phyloP scores from a whole-genome alignment of 805 yeast genomes.

The Zygoascus ofunaensis region DNA sequence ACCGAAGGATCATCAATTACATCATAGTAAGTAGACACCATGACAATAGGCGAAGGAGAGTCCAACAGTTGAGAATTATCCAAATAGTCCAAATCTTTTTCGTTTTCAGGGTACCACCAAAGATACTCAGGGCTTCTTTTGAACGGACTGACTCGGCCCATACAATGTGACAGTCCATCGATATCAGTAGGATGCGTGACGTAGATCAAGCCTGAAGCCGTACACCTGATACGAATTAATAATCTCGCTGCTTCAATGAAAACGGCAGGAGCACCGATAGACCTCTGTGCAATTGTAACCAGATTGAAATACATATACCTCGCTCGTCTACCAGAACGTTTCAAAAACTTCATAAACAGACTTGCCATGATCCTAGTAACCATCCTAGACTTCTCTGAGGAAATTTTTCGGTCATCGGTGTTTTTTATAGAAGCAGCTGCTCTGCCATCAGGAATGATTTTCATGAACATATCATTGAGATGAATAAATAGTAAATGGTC shows the following conservation, averaged over 20 bases:
- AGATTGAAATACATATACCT: conserved; percentile 30
- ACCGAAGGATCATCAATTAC: neutral
- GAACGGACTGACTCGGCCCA: conserved; percentile 17
- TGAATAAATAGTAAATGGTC: conserved; percentile 8
- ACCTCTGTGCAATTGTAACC: conserved; percentile 16
- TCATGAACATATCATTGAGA: conserved; percentile 9
- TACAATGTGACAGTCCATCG: conserved; percentile 46
- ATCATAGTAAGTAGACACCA: conserved; percentile 4
- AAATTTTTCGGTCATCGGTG: neutral
- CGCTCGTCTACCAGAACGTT: conserved; percentile 30
- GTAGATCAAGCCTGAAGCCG: conserved; percentile 37
- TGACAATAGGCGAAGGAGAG: conserved; percentile 28
- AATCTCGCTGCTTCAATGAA: conserved; percentile 41
- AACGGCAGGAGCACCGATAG: conserved; percentile 16
- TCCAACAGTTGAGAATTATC: conserved; percentile 35
- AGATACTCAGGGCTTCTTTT: conserved; percentile 19
- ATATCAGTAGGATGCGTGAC: conserved; percentile 49
- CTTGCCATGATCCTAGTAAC: conserved; percentile 21
- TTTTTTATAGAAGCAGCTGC: neutral
- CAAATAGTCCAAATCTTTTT: conserved; percentile 45
- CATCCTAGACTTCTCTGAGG: conserved; percentile 9
- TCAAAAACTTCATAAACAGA: conserved; percentile 31
- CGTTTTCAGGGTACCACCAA: conserved; percentile 62
- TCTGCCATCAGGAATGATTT: conserved; percentile 3
- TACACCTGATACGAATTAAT: conserved; percentile 45